A percentile compares a stretch with the other conserved stretches of the same genome.
These are phyloP conservation scores for Geranium brycei DNA, from an alignment of 345 rosid species.

Conservation along the genomic window DNA sequence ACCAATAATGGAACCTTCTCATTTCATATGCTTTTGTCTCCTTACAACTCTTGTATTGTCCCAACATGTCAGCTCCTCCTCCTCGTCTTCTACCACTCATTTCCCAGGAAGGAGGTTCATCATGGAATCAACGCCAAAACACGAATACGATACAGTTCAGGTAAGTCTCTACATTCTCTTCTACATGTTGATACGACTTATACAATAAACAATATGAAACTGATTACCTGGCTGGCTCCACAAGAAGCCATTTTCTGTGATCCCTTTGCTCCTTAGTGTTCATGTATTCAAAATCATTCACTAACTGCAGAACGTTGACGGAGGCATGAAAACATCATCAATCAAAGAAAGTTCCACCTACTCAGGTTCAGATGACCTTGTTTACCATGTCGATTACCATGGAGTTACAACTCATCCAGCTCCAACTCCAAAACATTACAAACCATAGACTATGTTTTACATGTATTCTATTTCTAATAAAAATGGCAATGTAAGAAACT, in stretches of 20 bases:
- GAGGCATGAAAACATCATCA: neutral
- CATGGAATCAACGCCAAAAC: conserved; percentile 13
- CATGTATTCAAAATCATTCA: no score
- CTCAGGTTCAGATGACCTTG: conserved; percentile 14
- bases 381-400: conserved; percentile 41
- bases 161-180: neutral
- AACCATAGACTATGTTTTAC: conserved; percentile 15
- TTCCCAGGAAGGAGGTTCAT: conserved; percentile 14
- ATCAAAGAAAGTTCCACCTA: no score
- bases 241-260: no score
- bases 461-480: neutral
- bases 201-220: no score
- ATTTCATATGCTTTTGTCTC: conserved; percentile 1
- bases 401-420: conserved; percentile 53
- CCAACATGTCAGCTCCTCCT: neutral
- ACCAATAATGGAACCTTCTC: conserved; percentile 6
- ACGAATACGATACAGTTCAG: conserved; percentile 6
- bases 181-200: no score
- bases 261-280: no score
- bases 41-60: conserved; percentile 1
- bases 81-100: conserved; percentile 7
- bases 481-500: neutral
- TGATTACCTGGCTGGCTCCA: no score
- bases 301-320: conserved; percentile 22
- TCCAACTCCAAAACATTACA: conserved; percentile 50